Evolutionary conservation across 2,329 filamentous ascomycete species (phyloP).

Genomic region (Pyrenophora seminiperda): DNA sequence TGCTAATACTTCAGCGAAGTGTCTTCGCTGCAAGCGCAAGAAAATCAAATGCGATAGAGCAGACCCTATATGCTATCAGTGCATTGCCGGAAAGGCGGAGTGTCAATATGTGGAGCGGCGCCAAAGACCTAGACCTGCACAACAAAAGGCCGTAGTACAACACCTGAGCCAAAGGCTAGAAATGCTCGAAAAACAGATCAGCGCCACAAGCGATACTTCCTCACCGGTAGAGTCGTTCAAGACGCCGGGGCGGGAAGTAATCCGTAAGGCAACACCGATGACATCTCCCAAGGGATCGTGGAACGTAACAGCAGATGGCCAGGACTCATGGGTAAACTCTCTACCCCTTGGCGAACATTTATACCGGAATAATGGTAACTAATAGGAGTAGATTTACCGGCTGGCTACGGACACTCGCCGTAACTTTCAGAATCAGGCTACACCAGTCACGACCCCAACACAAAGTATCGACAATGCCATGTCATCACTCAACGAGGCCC

Average conservation of each 20-base stretch:
- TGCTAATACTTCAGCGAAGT: conserved; percentile 15
- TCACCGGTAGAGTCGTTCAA: conserved; percentile 7
- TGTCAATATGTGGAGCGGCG: conserved; percentile 39
- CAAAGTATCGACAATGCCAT: conserved; percentile 35
- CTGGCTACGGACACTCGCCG: conserved; percentile 32
- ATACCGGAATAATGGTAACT: background rate
- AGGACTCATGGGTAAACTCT: conserved; percentile 28
- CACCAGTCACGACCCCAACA: conserved; percentile 28
- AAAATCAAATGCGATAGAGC: conserved; percentile 40
- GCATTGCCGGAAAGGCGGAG: conserved; percentile 28
- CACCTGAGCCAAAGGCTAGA: conserved; percentile 32
- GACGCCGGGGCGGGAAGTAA: background rate
- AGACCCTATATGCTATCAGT: conserved; percentile 34
- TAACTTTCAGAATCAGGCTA: conserved; percentile 29
- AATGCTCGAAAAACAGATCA: conserved; percentile 34
- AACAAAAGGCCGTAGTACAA: conserved; percentile 28
- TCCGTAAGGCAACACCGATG: conserved; percentile 5
- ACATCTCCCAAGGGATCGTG: conserved; percentile 21
- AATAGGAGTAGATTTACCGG: conserved; percentile 33
- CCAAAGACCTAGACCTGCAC: conserved; percentile 30
- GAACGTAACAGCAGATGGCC: conserved; percentile 23
- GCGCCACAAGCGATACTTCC: background rate
- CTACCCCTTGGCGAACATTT: background rate
- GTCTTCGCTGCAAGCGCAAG: conserved; percentile 28
- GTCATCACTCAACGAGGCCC: conserved; percentile 32